Conservation (phyloP, 805 yeast genomes). For the Yamadazyma endophytica region DNA sequence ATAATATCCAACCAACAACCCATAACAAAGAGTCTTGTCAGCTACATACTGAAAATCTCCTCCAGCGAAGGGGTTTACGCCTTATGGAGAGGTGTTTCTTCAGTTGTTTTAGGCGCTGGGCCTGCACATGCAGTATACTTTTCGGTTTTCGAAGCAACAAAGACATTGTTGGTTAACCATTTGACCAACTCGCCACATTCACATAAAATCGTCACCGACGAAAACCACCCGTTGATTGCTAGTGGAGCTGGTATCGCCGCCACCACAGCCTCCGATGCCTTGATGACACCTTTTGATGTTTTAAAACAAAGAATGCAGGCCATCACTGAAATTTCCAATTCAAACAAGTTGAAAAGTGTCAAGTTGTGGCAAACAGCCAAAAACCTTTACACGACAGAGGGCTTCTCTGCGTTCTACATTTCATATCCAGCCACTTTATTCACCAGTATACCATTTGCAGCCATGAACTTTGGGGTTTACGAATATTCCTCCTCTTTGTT, state of each 20-base stretch:
- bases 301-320: slow-evolving; percentile 93
- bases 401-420: slow-evolving; percentile 77
- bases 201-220: slow-evolving; percentile 48
- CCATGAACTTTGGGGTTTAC: slow-evolving; percentile 88
- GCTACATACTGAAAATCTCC: slow-evolving; percentile 70
- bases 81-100: slow-evolving; percentile 90
- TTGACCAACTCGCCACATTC: slow-evolving; percentile 26
- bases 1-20: slow-evolving; percentile 27
- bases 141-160: slow-evolving; percentile 84
- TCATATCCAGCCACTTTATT: slow-evolving; percentile 92
- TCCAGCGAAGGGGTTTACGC: slow-evolving; percentile 85
- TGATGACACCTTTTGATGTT: slow-evolving; percentile 97
- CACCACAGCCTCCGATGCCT: slow-evolving; percentile 87
- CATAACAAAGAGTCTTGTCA: slow-evolving; percentile 44
- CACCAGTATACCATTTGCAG: slow-evolving; percentile 93
- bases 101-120: slow-evolving; percentile 95
- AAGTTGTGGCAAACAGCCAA: slow-evolving; percentile 35
- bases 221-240: slow-evolving; percentile 77
- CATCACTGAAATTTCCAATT: slow-evolving; percentile 4
- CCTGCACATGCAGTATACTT: slow-evolving; percentile 98
- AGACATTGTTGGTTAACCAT: slow-evolving; percentile 50
- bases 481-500: slow-evolving; percentile 75
- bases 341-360: slow-evolving; percentile 16
- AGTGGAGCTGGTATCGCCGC: slow-evolving; percentile 89
- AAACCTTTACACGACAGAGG: slow-evolving; percentile 56